A percentile compares a stretch with the other conserved stretches of the same genome.
Conservation (phyloP, 2,329 filamentous ascomycete species). For the Neofusicoccum ribis region DNA sequence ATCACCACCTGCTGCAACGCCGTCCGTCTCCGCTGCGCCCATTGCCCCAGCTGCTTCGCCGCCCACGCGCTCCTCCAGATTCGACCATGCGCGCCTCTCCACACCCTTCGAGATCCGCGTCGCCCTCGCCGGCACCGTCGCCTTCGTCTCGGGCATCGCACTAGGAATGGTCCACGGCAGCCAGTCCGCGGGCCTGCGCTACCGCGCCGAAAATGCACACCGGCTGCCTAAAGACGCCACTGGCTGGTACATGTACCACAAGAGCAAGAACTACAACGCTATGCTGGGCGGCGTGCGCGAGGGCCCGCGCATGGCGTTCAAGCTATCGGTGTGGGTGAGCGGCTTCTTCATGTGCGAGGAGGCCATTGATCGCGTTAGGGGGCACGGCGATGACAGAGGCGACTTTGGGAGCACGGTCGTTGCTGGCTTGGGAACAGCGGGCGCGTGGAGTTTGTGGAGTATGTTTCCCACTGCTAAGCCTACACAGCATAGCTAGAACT, state of each 20-base stretch:
- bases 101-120: slow-evolving; percentile 67
- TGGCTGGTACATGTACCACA: slow-evolving; percentile 99
- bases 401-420: slow-evolving; percentile 81
- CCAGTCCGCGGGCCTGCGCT: slow-evolving; percentile 73
- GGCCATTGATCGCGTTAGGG: slow-evolving; percentile 69
- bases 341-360: slow-evolving; percentile 82
- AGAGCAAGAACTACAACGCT: slow-evolving; percentile 91
- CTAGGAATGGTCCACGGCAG: slow-evolving; percentile 74
- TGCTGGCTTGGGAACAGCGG: slow-evolving; percentile 81
- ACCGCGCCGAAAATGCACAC: slow-evolving; percentile 95
- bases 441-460: slow-evolving; percentile 85
- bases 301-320: slow-evolving; percentile 71
- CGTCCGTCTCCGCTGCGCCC: background rate
- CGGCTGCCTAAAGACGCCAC: slow-evolving; percentile 78
- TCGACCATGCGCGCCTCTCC: slow-evolving; percentile 48
- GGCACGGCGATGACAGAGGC: slow-evolving; percentile 38
- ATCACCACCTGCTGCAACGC: background rate
- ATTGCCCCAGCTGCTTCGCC: background rate
- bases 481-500: too few relatives aligned
- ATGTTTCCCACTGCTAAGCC: slow-evolving; percentile 38
- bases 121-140: slow-evolving; percentile 57
- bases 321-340: slow-evolving; percentile 70
- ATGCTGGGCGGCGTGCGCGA: slow-evolving; percentile 76
- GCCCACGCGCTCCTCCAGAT: background rate
- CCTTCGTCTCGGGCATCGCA: slow-evolving; percentile 67